phyloP scores from a whole-genome alignment of 2,329 filamentous ascomycete genomes.

The Thielaviopsis cerberus region DNA sequence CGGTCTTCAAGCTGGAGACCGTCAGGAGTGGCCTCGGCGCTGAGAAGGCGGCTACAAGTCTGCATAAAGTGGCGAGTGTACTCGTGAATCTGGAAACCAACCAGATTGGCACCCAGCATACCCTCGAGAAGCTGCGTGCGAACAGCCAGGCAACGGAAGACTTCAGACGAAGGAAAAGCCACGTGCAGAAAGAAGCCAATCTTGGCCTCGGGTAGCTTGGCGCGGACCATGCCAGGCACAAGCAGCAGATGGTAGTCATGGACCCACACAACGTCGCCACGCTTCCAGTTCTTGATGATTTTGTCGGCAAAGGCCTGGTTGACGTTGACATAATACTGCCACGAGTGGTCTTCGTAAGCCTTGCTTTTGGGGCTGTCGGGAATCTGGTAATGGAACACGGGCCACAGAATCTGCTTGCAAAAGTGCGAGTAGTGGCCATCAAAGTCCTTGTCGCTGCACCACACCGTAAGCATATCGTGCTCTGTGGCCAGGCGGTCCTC shows the following conservation, averaged over 20 bases:
- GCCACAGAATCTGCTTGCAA: conserved; percentile 95
- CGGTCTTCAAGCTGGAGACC: conserved; percentile 82
- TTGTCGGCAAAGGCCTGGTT: conserved; percentile 87
- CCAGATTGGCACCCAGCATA: conserved; percentile 78
- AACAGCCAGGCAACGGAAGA: conserved; percentile 78
- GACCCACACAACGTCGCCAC: conserved; percentile 81
- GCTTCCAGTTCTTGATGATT: conserved; percentile 82
- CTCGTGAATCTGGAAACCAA: conserved; percentile 86
- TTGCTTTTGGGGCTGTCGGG: conserved; percentile 97
- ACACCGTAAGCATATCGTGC: conserved; percentile 67
- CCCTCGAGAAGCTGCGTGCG: conserved; percentile 77
- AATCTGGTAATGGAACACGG: conserved; percentile 94
- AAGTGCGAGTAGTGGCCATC: conserved; percentile 90
- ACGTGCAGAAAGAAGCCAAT: conserved; percentile 94
- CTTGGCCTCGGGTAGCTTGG: conserved; percentile 78
- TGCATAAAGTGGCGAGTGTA: conserved; percentile 89
- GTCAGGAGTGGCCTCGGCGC: conserved; percentile 74
- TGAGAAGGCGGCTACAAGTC: conserved; percentile 78
- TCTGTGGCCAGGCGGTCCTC: conserved; percentile 64
- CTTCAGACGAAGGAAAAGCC: conserved; percentile 87
- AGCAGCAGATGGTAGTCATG: conserved; percentile 89
- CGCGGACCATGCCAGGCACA: conserved; percentile 73
- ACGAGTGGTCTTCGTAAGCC: conserved; percentile 91
- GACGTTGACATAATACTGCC: conserved; percentile 81
- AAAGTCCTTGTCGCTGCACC: conserved; percentile 77